phyloP scores from a whole-genome alignment of 2,329 filamentous ascomycete genomes.

The Cercospora sp. region DNA sequence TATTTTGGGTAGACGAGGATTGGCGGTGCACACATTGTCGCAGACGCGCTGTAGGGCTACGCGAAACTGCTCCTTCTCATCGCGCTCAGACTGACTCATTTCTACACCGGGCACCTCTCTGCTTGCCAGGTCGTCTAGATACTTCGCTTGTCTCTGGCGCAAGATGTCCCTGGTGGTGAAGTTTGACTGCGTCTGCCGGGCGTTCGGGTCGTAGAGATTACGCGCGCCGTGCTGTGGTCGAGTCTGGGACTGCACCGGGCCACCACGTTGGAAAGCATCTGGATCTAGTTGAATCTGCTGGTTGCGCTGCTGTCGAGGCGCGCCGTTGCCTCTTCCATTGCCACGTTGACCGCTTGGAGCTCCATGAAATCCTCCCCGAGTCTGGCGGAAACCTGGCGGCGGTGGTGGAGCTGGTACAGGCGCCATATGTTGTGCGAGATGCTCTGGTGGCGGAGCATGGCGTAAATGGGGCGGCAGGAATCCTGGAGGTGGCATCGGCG shows the following conservation, averaged over 20 bases:
- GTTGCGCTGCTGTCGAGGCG: conserved; percentile 24
- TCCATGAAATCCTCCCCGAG: conserved; percentile 3
- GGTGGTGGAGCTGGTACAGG: conserved; percentile 1
- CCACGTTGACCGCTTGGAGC: conserved; percentile 10
- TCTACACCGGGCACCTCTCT: conserved; percentile 59
- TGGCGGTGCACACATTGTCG: conserved; percentile 56
- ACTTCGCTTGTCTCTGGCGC: conserved; percentile 41
- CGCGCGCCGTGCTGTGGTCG: conserved; percentile 23
- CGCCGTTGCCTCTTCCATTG: conserved; percentile 15
- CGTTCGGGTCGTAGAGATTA: conserved; percentile 34
- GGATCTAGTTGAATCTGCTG: conserved; percentile 34
- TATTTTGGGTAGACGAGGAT: conserved; percentile 49
- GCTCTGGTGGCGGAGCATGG: conserved; percentile 11
- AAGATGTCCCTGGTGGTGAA: conserved; percentile 17
- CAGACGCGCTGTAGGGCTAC: conserved; percentile 64
- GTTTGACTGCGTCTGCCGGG: conserved; percentile 16
- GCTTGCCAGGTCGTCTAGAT: conserved; percentile 46
- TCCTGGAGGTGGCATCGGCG: conserved; percentile 10
- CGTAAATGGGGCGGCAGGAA: conserved; percentile 17
- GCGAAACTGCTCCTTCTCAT: conserved; percentile 71
- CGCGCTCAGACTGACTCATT: conserved; percentile 63
- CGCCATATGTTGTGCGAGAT: not conserved
- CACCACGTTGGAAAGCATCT: conserved; percentile 36
- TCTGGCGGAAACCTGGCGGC: conserved; percentile 11
- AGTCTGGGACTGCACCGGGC: conserved; percentile 22